phyloP scores from a whole-genome alignment of 1,139 yeast genomes.

The Kodamaea plutei region DNA sequence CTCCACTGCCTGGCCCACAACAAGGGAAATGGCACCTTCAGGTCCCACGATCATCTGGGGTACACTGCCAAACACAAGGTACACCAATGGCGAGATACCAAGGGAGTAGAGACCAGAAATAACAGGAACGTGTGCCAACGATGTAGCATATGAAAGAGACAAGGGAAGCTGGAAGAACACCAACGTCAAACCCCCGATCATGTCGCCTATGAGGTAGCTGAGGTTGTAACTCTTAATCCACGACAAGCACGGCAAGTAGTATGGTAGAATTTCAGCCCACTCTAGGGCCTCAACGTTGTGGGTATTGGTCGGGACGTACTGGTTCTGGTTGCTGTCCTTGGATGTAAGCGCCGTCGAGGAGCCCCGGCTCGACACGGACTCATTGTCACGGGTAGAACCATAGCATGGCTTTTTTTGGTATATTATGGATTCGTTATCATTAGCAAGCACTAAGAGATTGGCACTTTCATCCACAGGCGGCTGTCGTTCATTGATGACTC shows the following conservation, averaged over 20 bases:
- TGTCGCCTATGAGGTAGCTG: slow-evolving; percentile 61
- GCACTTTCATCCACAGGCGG: too few species aligned
- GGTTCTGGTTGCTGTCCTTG: too few species aligned
- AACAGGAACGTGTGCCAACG: slow-evolving; percentile 89
- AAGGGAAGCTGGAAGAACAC: slow-evolving; percentile 93
- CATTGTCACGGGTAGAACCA: slow-evolving; percentile 1
- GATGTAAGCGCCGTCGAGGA: too few species aligned
- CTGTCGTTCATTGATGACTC: slow-evolving; percentile 28
- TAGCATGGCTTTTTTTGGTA: too few species aligned
- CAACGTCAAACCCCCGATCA: slow-evolving; percentile 79
- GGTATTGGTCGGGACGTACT: slow-evolving; percentile 23
- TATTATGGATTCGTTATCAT: slow-evolving; percentile 18
- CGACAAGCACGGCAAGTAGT: slow-evolving; percentile 75
- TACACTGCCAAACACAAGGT: slow-evolving; percentile 81
- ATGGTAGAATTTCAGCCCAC: slow-evolving; percentile 43
- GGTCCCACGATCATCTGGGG: slow-evolving; percentile 98
- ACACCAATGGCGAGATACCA: slow-evolving; percentile 79
- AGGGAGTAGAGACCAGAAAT: slow-evolving; percentile 79
- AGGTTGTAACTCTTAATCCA: slow-evolving; percentile 69
- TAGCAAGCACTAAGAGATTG: too few species aligned
- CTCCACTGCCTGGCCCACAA: slow-evolving; percentile 90
- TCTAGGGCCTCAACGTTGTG: slow-evolving; percentile 19
- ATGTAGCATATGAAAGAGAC: slow-evolving; percentile 82
- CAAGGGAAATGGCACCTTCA: slow-evolving; percentile 87
- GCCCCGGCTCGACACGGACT: not conserved